These are phyloP conservation scores for Rhodotorula taiwanensis DNA, from an alignment of 768 basidiomycete species.

Conservation along the genomic window DNA sequence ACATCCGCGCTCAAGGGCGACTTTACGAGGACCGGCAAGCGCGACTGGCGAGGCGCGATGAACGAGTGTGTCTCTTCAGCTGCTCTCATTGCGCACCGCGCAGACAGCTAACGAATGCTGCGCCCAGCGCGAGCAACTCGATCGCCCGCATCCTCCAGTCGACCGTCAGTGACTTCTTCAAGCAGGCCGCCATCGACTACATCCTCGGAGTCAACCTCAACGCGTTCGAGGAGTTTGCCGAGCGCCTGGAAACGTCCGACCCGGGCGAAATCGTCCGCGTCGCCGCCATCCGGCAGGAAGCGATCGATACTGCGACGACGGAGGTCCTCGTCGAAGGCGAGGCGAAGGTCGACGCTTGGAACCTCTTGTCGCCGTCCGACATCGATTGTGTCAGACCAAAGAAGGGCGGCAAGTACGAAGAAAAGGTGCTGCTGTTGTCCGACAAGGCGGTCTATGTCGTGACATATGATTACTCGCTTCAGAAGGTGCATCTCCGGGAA, in stretches of 20 bases:
- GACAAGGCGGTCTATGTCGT: conserved; percentile 34
- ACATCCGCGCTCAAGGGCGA: conserved; percentile 91
- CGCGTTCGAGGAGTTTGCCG: conserved; percentile 89
- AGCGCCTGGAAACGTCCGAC: conserved; percentile 82
- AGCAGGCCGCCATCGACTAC: conserved; percentile 57
- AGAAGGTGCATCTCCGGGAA: conserved; percentile 37
- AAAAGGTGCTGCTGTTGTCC: conserved; percentile 73
- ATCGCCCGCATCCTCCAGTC: conserved; percentile 67
- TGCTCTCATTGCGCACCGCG: neutral
- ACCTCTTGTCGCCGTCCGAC: conserved; percentile 74
- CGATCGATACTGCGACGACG: conserved; percentile 79
- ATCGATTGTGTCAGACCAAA: conserved; percentile 48
- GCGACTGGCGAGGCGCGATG: conserved; percentile 81
- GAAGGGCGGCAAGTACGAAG: conserved; percentile 57
- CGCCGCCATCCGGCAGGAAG: conserved; percentile 81
- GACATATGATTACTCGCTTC: conserved; percentile 39
- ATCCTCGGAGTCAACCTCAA: conserved; percentile 75
- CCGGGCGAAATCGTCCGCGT: conserved; percentile 80
- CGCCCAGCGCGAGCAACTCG: conserved; percentile 84
- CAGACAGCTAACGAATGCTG: neutral
- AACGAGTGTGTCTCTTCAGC: conserved; percentile 14
- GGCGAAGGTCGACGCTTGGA: conserved; percentile 77
- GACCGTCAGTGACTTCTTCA: conserved; percentile 73
- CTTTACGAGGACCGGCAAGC: conserved; percentile 69
- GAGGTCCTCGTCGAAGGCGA: conserved; percentile 71